Conservation (phyloP, 805 yeast genomes). For the Saccharomycopsis fodiens region DNA sequence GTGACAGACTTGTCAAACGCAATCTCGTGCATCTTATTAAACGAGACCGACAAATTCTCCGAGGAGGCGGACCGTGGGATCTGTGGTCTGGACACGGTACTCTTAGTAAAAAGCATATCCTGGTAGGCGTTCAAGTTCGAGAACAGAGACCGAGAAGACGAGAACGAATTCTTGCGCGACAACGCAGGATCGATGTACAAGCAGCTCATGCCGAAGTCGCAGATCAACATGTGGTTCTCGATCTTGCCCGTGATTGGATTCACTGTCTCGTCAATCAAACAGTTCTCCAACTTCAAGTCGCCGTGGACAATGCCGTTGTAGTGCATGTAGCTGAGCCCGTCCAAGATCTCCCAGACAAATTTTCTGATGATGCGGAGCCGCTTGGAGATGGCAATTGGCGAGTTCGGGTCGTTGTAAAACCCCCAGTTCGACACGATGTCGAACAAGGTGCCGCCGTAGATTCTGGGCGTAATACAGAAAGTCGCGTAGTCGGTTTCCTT, state of each 20-base stretch:
- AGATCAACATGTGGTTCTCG: constrained; percentile 43
- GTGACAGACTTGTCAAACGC: constrained; percentile 25
- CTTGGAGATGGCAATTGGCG: constrained; percentile 25
- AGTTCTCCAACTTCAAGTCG: constrained; percentile 76
- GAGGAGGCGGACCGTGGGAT: constrained; percentile 31
- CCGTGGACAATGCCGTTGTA: constrained; percentile 65
- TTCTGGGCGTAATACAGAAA: constrained; percentile 64
- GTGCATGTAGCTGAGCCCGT: constrained; percentile 59
- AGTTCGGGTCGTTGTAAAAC: constrained; percentile 27
- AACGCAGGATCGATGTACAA: constrained; percentile 18
- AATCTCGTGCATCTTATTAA: constrained; percentile 23
- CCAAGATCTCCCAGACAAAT: constrained; percentile 46
- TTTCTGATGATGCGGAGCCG: constrained; percentile 31
- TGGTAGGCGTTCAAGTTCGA: constrained; percentile 11
- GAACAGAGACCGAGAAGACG: constrained; percentile 20
- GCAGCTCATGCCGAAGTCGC: constrained; percentile 86
- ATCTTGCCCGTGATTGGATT: constrained; percentile 25
- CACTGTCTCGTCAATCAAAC: constrained; percentile 44
- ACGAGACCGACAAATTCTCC: constrained; percentile 16
- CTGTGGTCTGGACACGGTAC: constrained; percentile 22
- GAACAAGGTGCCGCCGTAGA: constrained; percentile 73
- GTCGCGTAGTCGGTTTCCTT: constrained; percentile 53
- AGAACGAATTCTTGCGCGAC: constrained; percentile 13
- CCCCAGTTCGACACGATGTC: constrained; percentile 73
- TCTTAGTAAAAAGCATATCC: not conserved